Conservation (phyloP, 2,329 filamentous ascomycete genomes). For the Phyllosticta citriasiana region DNA sequence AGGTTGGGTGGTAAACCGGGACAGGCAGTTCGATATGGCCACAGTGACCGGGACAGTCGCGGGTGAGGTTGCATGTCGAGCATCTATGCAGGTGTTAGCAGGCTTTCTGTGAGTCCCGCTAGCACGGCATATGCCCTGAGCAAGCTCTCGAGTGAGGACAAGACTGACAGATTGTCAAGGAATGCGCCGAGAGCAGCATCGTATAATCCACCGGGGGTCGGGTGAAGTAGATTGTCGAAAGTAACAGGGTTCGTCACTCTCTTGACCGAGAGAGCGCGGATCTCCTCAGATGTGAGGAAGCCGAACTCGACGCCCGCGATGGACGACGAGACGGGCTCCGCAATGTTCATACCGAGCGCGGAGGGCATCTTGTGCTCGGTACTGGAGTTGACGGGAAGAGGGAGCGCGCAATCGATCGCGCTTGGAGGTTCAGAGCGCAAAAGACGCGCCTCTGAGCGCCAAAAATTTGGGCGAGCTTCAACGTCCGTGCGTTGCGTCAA, state of each 20-base stretch:
- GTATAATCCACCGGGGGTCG: conserved; percentile 82
- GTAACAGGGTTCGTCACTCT: conserved; percentile 86
- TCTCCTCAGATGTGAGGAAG: conserved; percentile 72
- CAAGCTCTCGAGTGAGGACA: not conserved
- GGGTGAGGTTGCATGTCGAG: conserved; percentile 78
- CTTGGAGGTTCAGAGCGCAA: conserved; percentile 1
- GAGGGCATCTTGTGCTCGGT: not conserved
- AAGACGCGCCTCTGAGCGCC: conserved; percentile 1
- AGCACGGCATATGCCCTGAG: not conserved
- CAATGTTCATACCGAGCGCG: conserved; percentile 33
- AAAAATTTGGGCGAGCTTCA: conserved; percentile 8
- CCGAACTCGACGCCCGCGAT: conserved; percentile 85
- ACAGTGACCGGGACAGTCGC: conserved; percentile 77
- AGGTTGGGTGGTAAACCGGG: conserved; percentile 91
- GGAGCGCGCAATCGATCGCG: conserved; percentile 1
- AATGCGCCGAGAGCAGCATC: conserved; percentile 86
- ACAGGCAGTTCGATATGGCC: conserved; percentile 93
- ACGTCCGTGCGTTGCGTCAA: not conserved
- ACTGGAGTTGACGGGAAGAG: not conserved
- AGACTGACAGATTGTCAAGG: conserved; percentile 66
- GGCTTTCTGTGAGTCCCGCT: not conserved
- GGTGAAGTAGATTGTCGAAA: conserved; percentile 87
- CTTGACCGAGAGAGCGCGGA: conserved; percentile 83
- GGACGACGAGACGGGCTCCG: conserved; percentile 70
- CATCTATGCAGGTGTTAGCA: conserved; percentile 47